A percentile compares a stretch with the other conserved stretches of the same genome.
Evolutionary conservation across 2,329 filamentous ascomycete species (phyloP).

Genomic region (Ilyonectria mors-panacis): DNA sequence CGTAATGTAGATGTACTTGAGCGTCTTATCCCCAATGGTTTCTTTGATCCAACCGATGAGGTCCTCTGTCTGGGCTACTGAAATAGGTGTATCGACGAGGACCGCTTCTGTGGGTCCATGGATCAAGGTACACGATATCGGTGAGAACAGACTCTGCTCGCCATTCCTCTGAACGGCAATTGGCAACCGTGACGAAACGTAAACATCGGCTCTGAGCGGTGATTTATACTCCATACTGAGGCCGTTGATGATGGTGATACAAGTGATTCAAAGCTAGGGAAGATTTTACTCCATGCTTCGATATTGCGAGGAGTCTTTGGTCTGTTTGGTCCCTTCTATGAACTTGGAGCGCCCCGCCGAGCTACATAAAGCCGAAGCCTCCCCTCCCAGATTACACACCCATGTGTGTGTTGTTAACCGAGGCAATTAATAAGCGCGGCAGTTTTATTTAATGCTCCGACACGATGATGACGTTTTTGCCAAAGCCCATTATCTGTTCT

Average conservation of each 20-base stretch:
- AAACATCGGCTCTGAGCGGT: slow-evolving; percentile 3
- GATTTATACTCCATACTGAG: neutral
- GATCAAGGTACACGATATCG: slow-evolving; percentile 21
- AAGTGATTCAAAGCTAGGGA: no score
- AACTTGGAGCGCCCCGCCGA: no score
- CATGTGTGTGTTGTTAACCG: neutral
- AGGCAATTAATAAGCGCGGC: neutral
- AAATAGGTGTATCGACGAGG: slow-evolving; percentile 18
- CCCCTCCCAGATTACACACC: neutral
- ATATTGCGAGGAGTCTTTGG: no score
- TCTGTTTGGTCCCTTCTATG: no score
- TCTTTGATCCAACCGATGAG: slow-evolving; percentile 19
- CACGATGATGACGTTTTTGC: neutral
- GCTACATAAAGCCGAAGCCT: no score
- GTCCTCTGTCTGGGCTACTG: neutral
- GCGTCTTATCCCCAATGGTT: neutral
- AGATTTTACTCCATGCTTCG: no score
- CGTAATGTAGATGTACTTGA: slow-evolving; percentile 20
- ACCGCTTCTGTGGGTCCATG: slow-evolving; percentile 8
- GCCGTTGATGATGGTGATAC: neutral
- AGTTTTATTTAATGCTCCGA: neutral
- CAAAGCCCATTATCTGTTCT: neutral
- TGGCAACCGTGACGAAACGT: slow-evolving; percentile 7
- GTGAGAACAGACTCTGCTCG: slow-evolving; percentile 7
- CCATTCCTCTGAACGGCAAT: neutral